phyloP scores from a whole-genome alignment of 805 yeast genomes.

The Candida ascalaphidarum region DNA sequence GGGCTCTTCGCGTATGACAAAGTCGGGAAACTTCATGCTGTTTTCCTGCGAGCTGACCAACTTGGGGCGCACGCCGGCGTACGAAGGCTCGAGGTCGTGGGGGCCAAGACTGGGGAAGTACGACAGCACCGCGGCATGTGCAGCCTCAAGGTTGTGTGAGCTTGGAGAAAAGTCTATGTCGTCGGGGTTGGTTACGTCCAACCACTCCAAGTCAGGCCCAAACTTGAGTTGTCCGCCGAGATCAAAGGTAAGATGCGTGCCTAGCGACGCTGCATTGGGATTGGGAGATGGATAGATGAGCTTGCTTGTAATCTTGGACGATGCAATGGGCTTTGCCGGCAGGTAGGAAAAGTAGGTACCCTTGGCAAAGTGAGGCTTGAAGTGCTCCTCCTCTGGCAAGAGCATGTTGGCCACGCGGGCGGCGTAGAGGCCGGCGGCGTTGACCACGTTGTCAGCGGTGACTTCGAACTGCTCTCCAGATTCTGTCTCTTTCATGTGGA shows the following conservation, averaged over 20 bases:
- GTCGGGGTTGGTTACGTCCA: conserved; percentile 27
- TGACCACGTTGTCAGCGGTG: conserved; percentile 51
- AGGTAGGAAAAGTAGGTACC: conserved; percentile 71
- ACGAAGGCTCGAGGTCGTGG: conserved; percentile 52
- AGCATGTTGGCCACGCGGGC: conserved; percentile 63
- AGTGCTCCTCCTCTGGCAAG: conserved; percentile 52
- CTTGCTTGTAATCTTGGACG: conserved; percentile 16
- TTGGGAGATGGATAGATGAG: conserved; percentile 69
- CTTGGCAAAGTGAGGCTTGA: conserved; percentile 63
- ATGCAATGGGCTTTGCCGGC: conserved; percentile 31
- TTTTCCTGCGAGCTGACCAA: conserved; percentile 36
- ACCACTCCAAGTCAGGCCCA: conserved; percentile 90
- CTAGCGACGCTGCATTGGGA: conserved; percentile 65
- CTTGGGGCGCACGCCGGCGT: conserved; percentile 83
- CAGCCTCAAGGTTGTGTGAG: conserved; percentile 40
- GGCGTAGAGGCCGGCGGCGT: conserved; percentile 76
- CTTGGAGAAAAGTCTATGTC: conserved; percentile 41
- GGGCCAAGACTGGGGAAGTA: conserved; percentile 56
- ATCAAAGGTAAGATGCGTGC: conserved; percentile 82
- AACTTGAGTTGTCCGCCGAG: conserved; percentile 71
- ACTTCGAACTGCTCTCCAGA: conserved; percentile 28
- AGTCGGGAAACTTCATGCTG: conserved; percentile 52
- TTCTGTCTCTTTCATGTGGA: conserved; percentile 19
- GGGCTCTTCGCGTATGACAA: conserved; percentile 59
- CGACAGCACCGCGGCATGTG: conserved; percentile 46